phyloP scores from a whole-genome alignment of 106 monocot species.

The Acorus calamus region DNA sequence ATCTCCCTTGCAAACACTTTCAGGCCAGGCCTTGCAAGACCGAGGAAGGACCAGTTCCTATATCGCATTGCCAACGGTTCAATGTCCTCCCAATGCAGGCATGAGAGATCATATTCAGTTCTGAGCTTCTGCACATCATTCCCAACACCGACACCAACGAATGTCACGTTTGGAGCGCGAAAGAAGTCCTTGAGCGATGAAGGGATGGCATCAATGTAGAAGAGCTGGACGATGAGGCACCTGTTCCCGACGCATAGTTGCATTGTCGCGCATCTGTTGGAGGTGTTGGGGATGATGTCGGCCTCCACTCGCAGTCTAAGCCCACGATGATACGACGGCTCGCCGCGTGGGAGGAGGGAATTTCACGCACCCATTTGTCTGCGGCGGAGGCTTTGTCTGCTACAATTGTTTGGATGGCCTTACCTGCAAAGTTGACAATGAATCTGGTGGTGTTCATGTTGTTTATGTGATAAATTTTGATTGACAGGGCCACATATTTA shows the following conservation, averaged over 20 bases:
- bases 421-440: slow-evolving; percentile 4
- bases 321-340: slow-evolving; percentile 5
- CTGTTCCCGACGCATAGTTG: slow-evolving; percentile 13
- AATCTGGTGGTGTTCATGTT: slow-evolving; percentile 8
- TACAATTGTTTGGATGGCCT: slow-evolving; percentile 9
- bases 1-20: slow-evolving; percentile 15
- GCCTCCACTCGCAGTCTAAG: slow-evolving; percentile 29
- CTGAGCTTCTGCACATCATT: slow-evolving; percentile 14
- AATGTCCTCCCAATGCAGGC: slow-evolving; percentile 5
- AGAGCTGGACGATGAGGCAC: slow-evolving; percentile 25
- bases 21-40: slow-evolving; percentile 1
- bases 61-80: background rate
- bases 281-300: background rate
- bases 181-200: slow-evolving; percentile 9
- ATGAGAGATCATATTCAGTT: too few species aligned
- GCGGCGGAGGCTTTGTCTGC: slow-evolving; percentile 6
- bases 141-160: slow-evolving; percentile 17
- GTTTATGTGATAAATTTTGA: too few species aligned
- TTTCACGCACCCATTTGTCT: slow-evolving; percentile 3
- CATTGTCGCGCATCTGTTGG: slow-evolving; percentile 12
- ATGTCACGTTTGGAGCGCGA: background rate
- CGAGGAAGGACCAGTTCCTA: background rate
- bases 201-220: slow-evolving; percentile 12
- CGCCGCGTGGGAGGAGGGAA: background rate
- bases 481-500: too few species aligned